Evolutionary conservation across 2,329 filamentous ascomycete genomes (phyloP).

Genomic region (Akanthomyces lecanii): DNA sequence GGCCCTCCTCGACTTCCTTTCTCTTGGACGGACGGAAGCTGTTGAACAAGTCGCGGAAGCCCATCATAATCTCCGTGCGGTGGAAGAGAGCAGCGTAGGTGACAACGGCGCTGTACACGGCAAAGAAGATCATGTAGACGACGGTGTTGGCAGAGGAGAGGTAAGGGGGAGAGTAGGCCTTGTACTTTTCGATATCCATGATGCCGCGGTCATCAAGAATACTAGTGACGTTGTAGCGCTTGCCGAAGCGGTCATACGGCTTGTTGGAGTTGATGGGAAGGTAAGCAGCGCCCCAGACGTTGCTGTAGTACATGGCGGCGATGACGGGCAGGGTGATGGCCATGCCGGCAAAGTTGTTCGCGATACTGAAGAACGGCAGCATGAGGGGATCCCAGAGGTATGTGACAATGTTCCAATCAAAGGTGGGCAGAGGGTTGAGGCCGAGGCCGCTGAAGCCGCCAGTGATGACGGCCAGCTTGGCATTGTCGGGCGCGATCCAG

Average conservation of each 20-base stretch:
- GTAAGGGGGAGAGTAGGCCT: constrained; percentile 40
- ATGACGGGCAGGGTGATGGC: constrained; percentile 36
- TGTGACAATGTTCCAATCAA: constrained; percentile 39
- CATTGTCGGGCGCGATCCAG: constrained; percentile 48
- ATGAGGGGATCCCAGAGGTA: constrained; percentile 35
- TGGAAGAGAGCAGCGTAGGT: constrained; percentile 29
- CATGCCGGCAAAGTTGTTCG: constrained; percentile 33
- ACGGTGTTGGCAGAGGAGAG: constrained; percentile 26
- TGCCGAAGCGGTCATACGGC: constrained; percentile 40
- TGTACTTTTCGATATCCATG: constrained; percentile 35
- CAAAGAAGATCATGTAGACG: constrained; percentile 30
- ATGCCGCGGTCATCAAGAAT: constrained; percentile 35
- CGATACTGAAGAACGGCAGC: constrained; percentile 35
- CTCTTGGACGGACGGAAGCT: constrained; percentile 24
- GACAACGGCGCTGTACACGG: constrained; percentile 26
- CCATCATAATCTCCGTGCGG: constrained; percentile 28
- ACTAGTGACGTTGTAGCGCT: constrained; percentile 30
- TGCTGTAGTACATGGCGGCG: constrained; percentile 38
- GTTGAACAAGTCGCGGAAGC: constrained; percentile 25
- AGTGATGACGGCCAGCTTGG: constrained; percentile 36
- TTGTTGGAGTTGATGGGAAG: constrained; percentile 43
- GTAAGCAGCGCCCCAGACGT: constrained; percentile 41
- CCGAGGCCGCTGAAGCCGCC: constrained; percentile 39
- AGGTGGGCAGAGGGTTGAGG: constrained; percentile 35
- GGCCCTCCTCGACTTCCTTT: constrained; percentile 17